Percentiles rank a stretch among this genome's conserved stretches.
Conservation (phyloP, 148 eudicot genomes). For the Persicaria maculosa region DNA sequence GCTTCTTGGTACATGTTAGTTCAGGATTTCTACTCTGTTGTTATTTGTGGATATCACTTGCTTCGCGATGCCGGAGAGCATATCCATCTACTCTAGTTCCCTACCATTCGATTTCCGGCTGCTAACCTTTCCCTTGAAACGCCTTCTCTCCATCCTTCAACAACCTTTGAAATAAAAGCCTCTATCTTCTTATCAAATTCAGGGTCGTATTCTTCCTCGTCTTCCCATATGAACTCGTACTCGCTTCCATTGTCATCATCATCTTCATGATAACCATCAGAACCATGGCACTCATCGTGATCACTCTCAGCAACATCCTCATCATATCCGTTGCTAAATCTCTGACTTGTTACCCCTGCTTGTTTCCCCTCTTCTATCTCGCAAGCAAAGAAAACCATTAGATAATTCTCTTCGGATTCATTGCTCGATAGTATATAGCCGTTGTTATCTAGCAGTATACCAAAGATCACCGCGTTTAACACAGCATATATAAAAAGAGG, state of each 20-base stretch:
- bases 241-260: not conserved
- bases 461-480: not conserved
- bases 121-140: not conserved
- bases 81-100: not conserved
- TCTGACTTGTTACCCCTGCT: not conserved
- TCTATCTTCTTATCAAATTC: not conserved
- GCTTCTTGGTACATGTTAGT: not conserved
- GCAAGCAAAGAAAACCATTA: not conserved
- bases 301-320: not conserved
- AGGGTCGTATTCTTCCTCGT: not conserved
- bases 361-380: not conserved
- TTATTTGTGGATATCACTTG: not conserved
- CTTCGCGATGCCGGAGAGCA: not conserved
- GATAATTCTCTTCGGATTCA: not conserved
- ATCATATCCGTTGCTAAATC: not conserved
- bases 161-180: constrained; percentile 7
- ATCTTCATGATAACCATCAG: not conserved
- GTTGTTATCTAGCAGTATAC: not conserved
- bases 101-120: not conserved
- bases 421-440: not conserved
- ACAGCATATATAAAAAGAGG: not conserved
- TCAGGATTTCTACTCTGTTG: not conserved
- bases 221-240: not conserved
- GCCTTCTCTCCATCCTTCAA: constrained; percentile 3
- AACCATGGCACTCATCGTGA: not conserved